Base-by-base conservation (phyloP, 805 yeast species). In the Candida anglica region DNA sequence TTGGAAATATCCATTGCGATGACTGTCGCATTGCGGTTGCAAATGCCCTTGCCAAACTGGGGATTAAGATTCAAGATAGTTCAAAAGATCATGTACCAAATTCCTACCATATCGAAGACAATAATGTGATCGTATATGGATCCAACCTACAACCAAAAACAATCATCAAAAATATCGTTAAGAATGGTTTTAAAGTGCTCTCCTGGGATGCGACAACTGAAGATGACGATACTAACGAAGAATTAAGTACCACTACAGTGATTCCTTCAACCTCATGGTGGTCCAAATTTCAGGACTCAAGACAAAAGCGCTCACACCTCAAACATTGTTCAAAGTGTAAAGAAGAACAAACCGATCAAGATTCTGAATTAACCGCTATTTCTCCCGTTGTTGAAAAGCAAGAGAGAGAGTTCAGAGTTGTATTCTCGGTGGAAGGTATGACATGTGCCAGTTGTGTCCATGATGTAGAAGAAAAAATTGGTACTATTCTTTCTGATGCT, bases 1-100 rank as follows among this genome's bases (percentile, higher is more conserved):
- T 77, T 24, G 60, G 57, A 3, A 78, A 79, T 41, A 61, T 78
- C 24, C 84, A 78, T 47, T 79, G 85, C 46, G 58, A 56, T 3
- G 71, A 70, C 24, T 79, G 85, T 46, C 72, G 67, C 39, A 41
- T 42, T 3, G 50, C 65, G 9, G 59, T 78, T 15, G 42, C 44
- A 13, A 34, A 42, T 5, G 39, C 54, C 1, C 37, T 74, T 10
- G 30, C 53, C 33, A 28, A 29, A 44, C 48, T 27, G 6, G 37
- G 27, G 5, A 23, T 25, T n/a, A 16, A 13, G 7, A 8, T 16
- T 4, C 18, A 28, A 29, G 10, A 17, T 5, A 9, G 20, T 6
- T 6, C 15, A 11, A 13, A 15, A 3, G 28, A 10, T 19, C 31
- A 19, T 3, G 19, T 17, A 22, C 14, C 32, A 28, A 20, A 29